Evolutionary conservation across 2,329 filamentous ascomycete species (phyloP).

Genomic region (Penicillium sp.): DNA sequence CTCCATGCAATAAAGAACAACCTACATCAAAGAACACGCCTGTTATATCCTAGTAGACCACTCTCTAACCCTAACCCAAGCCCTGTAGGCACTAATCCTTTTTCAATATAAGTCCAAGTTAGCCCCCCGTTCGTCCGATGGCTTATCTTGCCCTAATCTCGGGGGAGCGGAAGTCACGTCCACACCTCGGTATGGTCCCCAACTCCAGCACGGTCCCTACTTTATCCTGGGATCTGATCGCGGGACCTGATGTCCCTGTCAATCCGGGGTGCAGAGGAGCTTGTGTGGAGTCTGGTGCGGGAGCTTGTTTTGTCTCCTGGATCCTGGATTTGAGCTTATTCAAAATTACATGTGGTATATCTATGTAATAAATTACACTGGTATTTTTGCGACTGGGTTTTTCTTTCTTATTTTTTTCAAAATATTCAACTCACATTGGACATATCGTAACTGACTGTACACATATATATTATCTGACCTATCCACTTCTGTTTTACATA

Average conservation of each 20-base stretch:
- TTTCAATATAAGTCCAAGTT: neutral
- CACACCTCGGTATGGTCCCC: constrained; percentile 9
- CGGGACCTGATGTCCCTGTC: constrained; percentile 7
- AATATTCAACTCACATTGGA: neutral
- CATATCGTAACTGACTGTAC: neutral
- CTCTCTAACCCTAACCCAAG: neutral
- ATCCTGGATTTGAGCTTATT: constrained; percentile 10
- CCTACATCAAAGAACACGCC: neutral
- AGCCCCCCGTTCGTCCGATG: constrained; percentile 18
- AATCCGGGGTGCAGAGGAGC: constrained; percentile 26
- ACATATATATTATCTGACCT: neutral
- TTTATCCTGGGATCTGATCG: constrained; percentile 19
- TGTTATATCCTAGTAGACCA: neutral
- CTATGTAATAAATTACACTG: neutral
- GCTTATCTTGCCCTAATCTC: constrained; percentile 14
- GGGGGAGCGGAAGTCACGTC: constrained; percentile 20
- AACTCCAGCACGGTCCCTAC: constrained; percentile 23
- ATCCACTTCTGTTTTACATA: neutral
- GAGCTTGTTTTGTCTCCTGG: constrained; percentile 3
- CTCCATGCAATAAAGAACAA: neutral
- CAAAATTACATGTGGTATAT: constrained; percentile 5
- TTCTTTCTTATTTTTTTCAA: neutral
- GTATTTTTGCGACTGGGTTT: constrained; percentile 17
- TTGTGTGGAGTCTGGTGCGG: constrained; percentile 21
- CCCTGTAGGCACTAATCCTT: neutral